Evolutionary conservation across 2,329 filamentous ascomycete genomes (phyloP), one percentile per base, ranked within the genome.

Genomic region (Fusarium sarcochroum): DNA sequence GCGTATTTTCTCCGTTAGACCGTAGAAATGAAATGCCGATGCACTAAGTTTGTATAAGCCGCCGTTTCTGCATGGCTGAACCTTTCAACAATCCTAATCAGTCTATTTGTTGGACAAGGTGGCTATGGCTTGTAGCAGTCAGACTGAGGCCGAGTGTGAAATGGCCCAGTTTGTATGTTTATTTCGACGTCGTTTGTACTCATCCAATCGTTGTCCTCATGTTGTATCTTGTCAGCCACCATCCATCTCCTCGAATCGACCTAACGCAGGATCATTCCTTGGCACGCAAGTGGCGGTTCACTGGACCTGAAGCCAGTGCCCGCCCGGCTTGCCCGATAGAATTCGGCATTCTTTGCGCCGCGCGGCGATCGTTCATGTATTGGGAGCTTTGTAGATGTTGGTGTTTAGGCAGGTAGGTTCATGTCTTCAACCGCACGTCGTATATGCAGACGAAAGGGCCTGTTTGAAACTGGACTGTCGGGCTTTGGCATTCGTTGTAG

Each of bases 371-470:
- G 14, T 46, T 53, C 21, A 41, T 27, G 30, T 35, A 40, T 32
- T 32, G n/a, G n/a, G 8, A 35, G 20, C 14, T 37, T 38, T 25
- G 5, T 18, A 9, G 32, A 41, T 25, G 35, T 48, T 53, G 23
- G 18, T 21, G 13, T 23, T 30, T 35, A 30, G 9, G 45, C 18
- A 17, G 21, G 14, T 9, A 23, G 9, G 18, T 17, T 20, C 13
- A 11, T 30, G n/a, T 32, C 27, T 20, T 27, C 27, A 37, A 15
- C 20, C 37, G 14, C 17, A 37, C 18, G 17, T 60, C 56, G 63
- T 60, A 49, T 52, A 58, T 63, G 46, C 40, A 70, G 38, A 52
- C 47, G 20, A 17, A 48, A 23, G 8, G 15, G 13, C 18, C 11
- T 10, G 10, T 7, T 9, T 23, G 14, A 13, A n/a, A 9, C 20